Base-by-base conservation (phyloP, 2,329 filamentous ascomycete genomes). In the Aspergillus pseudoterreus region DNA sequence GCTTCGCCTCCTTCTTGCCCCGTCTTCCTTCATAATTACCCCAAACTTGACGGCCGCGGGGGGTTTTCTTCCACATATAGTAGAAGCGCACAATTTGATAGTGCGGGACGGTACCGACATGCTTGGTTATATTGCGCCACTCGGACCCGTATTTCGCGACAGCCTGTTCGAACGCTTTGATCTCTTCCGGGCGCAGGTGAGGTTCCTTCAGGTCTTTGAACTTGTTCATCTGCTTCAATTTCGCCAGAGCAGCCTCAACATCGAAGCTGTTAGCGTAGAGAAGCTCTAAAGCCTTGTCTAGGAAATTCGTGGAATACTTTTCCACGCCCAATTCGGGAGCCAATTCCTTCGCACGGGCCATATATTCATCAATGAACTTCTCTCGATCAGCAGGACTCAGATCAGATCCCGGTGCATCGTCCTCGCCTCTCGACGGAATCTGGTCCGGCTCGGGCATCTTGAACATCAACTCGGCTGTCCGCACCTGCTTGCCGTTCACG, bases 61-160 rank as follows among this genome's bases (percentile, higher is more conserved):
- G 81, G 0, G 90, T 90, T 72, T 97, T 97, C 75, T 99, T 99
- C 94, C 94, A 99, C 58, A 89, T 89, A 69, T 99, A 99, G 72
- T 97, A 99, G 67, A 88, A 95, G 3, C 94, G 88, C 22, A 95
- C 90, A 55, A 96, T 87, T 52, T 90, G 83, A 46, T 86, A 85
- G 55, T 91, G 85, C 38, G 83, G 84, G 60, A 94, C 83, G 0
- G 86, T 89, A n/a, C 74, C 73, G 63, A 96, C 89, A 68, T 96
- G 88, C 60, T 88, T 85, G 58, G 86, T 90, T 53, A 97, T 87
- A 43, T 82, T 81, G 58, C 90, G 82, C 62, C 95, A 84, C 71
- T 99, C 94, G 0, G 92, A 96, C 19, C 94, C 94, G 65, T 87
- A 95, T 67, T 94, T 96, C 43, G 82, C 76, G 10, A 99, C 89